Conservation (phyloP, 75 land plant genomes). For the Ceratopteris richardii region DNA sequence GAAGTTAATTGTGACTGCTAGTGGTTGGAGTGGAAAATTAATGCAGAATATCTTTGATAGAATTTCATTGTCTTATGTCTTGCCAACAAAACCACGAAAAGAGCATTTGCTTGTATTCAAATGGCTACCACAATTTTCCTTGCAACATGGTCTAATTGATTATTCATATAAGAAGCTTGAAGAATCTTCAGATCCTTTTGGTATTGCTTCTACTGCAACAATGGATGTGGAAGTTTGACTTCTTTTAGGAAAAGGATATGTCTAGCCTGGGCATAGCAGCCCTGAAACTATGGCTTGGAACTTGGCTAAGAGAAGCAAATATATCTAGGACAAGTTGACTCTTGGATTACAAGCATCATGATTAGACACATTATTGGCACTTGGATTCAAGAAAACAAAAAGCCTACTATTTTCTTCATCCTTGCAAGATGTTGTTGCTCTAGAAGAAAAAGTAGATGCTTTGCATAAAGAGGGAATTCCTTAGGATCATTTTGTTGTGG, state of each 20-base stretch:
- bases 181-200: slow-evolving; percentile 4
- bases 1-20: slow-evolving; percentile 71
- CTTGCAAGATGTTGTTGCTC: slow-evolving; percentile 25
- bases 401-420: slow-evolving; percentile 70
- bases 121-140: slow-evolving; percentile 34
- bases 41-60: slow-evolving; percentile 32
- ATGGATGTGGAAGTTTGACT: slow-evolving; percentile 63
- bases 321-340: slow-evolving; percentile 65
- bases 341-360: slow-evolving; percentile 36
- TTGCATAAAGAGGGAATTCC: slow-evolving; percentile 57
- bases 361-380: slow-evolving; percentile 39
- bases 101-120: slow-evolving; percentile 81
- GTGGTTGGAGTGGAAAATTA: slow-evolving; percentile 82
- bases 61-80: slow-evolving; percentile 26
- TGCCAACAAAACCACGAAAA: slow-evolving; percentile 82
- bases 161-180: slow-evolving; percentile 57
- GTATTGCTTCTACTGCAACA: slow-evolving; percentile 54
- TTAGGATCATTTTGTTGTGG: slow-evolving; percentile 48
- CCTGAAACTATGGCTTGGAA: slow-evolving; percentile 70
- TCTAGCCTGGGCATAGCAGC: slow-evolving; percentile 73
- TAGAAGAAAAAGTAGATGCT: slow-evolving; percentile 41
- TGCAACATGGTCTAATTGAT: slow-evolving; percentile 91
- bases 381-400: slow-evolving; percentile 92
- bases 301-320: slow-evolving; percentile 60
- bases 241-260: slow-evolving; percentile 82